Conservation (phyloP, 106 monocot species). For the Apostasia shenzhenica region DNA sequence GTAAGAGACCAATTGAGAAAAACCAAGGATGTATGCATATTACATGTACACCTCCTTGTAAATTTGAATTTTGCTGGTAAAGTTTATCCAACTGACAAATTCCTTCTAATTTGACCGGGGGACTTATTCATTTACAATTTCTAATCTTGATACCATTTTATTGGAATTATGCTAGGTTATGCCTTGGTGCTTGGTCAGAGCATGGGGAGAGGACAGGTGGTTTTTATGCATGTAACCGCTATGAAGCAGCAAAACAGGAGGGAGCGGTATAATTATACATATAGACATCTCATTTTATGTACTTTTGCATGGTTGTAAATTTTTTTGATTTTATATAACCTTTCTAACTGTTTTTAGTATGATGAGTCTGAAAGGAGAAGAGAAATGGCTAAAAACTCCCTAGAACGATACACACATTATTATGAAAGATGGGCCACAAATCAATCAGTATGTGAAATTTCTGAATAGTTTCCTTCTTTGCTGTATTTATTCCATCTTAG, state of each 20-base stretch:
- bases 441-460: constrained; percentile 52
- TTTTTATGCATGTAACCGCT: constrained; percentile 88
- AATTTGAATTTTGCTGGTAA: constrained; percentile 94
- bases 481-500: neutral
- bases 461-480: neutral
- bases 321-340: constrained; percentile 1
- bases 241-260: constrained; percentile 83
- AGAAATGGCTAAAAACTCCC: constrained; percentile 86
- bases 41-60: constrained; percentile 85
- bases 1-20: constrained; percentile 82
- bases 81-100: neutral
- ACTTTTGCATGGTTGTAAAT: neutral
- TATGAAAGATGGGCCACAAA: constrained; percentile 89
- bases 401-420: constrained; percentile 87
- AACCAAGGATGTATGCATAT: constrained; percentile 96
- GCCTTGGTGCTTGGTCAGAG: constrained; percentile 83
- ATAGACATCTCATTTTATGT: neutral
- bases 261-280: constrained; percentile 45
- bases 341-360: constrained; percentile 44
- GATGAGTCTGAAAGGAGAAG: constrained; percentile 85
- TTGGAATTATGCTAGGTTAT: constrained; percentile 43
- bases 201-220: constrained; percentile 88
- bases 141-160: neutral
- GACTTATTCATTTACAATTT: neutral
- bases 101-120: neutral